phyloP scores from a whole-genome alignment of 306 rosid species.

The Rosa chinensis region DNA sequence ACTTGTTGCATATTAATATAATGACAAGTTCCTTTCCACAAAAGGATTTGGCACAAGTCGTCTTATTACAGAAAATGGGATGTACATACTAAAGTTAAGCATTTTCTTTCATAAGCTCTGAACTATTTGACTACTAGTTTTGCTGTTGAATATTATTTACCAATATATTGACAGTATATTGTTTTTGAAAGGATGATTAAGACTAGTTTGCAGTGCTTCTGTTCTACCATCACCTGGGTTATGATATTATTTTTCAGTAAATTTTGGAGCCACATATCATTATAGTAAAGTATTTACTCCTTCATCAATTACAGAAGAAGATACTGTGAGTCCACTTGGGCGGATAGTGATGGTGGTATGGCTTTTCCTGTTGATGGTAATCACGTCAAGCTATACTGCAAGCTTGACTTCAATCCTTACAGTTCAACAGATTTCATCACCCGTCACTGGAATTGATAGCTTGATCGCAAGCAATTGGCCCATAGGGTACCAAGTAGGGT shows the following conservation, averaged over 20 bases:
- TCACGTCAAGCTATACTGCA: constrained; percentile 92
- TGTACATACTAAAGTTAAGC: neutral
- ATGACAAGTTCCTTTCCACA: neutral
- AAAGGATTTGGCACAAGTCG: constrained; percentile 2
- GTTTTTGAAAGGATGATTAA: neutral
- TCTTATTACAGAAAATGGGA: neutral
- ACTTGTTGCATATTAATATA: neutral
- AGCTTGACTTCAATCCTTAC: constrained; percentile 95
- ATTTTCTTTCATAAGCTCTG: neutral
- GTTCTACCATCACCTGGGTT: constrained; percentile 19
- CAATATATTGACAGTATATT: neutral
- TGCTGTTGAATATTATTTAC: neutral
- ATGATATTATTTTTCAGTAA: constrained; percentile 3
- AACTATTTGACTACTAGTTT: neutral
- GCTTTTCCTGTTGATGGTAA: constrained; percentile 94
- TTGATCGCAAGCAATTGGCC: constrained; percentile 70
- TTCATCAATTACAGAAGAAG: constrained; percentile 69
- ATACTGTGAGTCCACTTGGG: constrained; percentile 66
- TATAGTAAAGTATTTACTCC: constrained; percentile 29
- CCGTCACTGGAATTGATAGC: constrained; percentile 86
- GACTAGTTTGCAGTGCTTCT: constrained; percentile 14
- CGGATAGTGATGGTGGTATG: constrained; percentile 95
- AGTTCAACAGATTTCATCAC: constrained; percentile 82
- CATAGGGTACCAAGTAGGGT: constrained; percentile 94
- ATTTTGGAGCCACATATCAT: constrained; percentile 18